Percentiles rank a stretch among this genome's conserved stretches.
phyloP scores from a whole-genome alignment of 495 filamentous ascomycete genomes.

The Evernia prunastri region DNA sequence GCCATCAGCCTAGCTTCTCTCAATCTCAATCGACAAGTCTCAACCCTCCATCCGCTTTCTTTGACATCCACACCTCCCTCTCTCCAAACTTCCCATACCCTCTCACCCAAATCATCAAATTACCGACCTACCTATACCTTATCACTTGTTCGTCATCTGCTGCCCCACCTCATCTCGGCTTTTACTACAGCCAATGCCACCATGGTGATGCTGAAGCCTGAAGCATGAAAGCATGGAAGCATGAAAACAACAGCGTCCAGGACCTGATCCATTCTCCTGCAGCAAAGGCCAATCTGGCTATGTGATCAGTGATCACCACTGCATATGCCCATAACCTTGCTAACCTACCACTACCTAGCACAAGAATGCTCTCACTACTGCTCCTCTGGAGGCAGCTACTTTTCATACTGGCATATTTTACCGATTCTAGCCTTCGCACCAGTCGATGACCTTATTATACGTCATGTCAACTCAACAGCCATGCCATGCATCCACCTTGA shows the following conservation, averaged over 20 bases:
- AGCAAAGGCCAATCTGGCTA: not conserved
- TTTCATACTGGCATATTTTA: not conserved
- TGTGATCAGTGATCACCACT: not conserved
- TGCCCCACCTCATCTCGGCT: too few relatives aligned
- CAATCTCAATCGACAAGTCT: too few relatives aligned
- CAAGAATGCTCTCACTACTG: not conserved
- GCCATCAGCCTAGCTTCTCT: not conserved
- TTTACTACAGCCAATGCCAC: not conserved
- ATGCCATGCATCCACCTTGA: not conserved
- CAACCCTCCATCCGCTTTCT: not conserved
- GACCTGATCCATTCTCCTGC: not conserved
- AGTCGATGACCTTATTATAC: not conserved
- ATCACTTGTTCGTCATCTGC: too few relatives aligned
- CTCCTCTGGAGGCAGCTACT: not conserved
- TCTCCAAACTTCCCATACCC: not conserved
- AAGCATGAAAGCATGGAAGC: too few relatives aligned
- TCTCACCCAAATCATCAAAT: too few relatives aligned
- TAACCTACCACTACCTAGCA: not conserved
- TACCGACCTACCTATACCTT: too few relatives aligned
- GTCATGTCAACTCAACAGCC: not conserved
- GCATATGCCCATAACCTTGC: not conserved
- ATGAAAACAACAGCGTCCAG: not conserved
- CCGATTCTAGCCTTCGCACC: conserved; percentile 4
- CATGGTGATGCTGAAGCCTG: not conserved
- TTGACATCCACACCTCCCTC: not conserved